Conservation (phyloP, 176 grass and related monocot genomes). For the Poa pratensis region DNA sequence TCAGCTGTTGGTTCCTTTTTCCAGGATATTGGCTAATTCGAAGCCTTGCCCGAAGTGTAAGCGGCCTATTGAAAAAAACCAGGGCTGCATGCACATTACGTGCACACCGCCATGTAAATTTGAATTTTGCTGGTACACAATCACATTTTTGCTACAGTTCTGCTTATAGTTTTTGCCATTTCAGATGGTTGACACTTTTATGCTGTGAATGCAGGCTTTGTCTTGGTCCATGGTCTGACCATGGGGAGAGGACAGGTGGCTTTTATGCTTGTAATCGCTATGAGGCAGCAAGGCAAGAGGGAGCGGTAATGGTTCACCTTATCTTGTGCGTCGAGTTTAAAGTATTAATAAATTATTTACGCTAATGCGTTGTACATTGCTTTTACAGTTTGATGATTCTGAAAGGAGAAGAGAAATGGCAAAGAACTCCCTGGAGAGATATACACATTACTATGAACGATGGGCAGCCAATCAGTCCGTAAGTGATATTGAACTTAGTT, state of each 20-base stretch:
- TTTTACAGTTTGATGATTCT: slow-evolving; percentile 95
- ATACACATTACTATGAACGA: slow-evolving; percentile 99
- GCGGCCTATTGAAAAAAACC: slow-evolving; percentile 98
- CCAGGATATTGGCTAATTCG: slow-evolving; percentile 97
- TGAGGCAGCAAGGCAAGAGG: slow-evolving; percentile 96
- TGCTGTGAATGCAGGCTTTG: slow-evolving; percentile 70
- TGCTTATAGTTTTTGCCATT: slow-evolving; percentile 38
- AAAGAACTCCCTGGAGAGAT: slow-evolving; percentile 99
- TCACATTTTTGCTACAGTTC: slow-evolving; percentile 32
- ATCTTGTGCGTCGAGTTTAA: slow-evolving; percentile 10
- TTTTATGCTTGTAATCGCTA: slow-evolving; percentile 99
- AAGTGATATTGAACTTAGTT: slow-evolving; percentile 49
- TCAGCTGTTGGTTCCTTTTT: slow-evolving; percentile 36
- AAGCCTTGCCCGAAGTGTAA: slow-evolving; percentile 99
- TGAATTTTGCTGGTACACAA: slow-evolving; percentile 98
- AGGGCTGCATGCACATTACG: slow-evolving; percentile 99
- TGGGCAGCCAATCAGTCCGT: slow-evolving; percentile 99
- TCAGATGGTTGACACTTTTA: slow-evolving; percentile 14
- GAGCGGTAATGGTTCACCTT: slow-evolving; percentile 74
- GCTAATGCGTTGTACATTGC: neutral
- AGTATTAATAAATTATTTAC: slow-evolving; percentile 25
- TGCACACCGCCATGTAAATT: slow-evolving; percentile 99
- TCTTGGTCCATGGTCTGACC: slow-evolving; percentile 97
- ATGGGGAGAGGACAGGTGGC: slow-evolving; percentile 97
- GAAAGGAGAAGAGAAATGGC: slow-evolving; percentile 99